Evolutionary conservation across 1,284 basidiomycete species (phyloP), one percentile per base, ranked within the genome.

Genomic region (Apiotrichum domesticum): DNA sequence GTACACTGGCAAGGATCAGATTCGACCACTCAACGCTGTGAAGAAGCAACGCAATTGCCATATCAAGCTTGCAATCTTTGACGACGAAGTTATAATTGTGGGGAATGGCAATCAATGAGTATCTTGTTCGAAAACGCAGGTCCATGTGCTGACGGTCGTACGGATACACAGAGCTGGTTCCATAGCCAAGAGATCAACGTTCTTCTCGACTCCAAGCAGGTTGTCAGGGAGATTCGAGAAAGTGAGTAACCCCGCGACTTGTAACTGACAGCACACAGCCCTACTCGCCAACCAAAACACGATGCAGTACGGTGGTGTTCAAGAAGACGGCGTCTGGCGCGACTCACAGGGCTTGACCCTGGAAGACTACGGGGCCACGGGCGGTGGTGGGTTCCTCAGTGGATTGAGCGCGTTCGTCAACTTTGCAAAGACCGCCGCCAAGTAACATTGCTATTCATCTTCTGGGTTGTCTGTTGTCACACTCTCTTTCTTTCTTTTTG

Each of bases 151-250:
- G 46, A 47, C 46, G 1, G 3, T 32, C 13, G 34, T 35, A 47
- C 46, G 47, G 54, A 85, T 63, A 83, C 82, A n/a, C 86, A 88
- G 69, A 83, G 81, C 14, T 88, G 87, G 85, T 88, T 83, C 79
- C 88, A 90, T 72, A 85, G 83, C 43, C 85, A 87, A 63, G 87
- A 90, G 69, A 82, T 85, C 66, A 88, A 90, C 69, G 79, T 88
- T 56, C 83, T 90, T 81, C 79, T 89, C 50, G 87, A 90, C 70
- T 83, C 79, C 32, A 72, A 72, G 35, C 76, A 80, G 57, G 79
- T 87, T 52, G 83, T 85, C 44, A 65, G 70, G 41, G 85, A 86
- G 62, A 86, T 87, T 84, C 80, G 83, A 72, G 79, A 82, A 47
- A 71, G 66, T 68, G 46, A 57, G 66, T 58, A 7, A 7, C 9